These are phyloP conservation scores for Cytospora mali DNA, from an alignment of 2,329 filamentous ascomycete genomes.

Conservation along the genomic window DNA sequence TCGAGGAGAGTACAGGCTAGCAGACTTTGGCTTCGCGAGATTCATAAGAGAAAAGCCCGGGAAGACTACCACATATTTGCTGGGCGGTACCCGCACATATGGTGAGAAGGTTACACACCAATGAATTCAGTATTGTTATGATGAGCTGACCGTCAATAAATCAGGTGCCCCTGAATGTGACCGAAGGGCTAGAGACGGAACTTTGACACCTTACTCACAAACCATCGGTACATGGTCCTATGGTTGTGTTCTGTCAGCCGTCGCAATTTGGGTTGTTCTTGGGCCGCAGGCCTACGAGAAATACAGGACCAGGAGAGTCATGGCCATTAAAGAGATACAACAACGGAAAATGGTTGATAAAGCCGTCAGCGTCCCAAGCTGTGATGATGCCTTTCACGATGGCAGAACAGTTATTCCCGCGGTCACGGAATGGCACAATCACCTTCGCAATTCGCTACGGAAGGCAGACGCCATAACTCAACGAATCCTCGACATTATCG, in stretches of 20 bases:
- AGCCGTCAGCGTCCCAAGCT: not conserved
- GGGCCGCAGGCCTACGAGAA: not conserved
- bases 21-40: slow-evolving; percentile 6
- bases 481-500: not conserved
- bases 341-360: not conserved
- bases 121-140: too few species aligned
- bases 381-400: slow-evolving; percentile 2
- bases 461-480: not conserved
- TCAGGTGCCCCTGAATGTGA: slow-evolving; percentile 2
- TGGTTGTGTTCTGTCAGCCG: slow-evolving; percentile 4
- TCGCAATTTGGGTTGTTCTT: slow-evolving; percentile 4
- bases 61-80: not conserved
- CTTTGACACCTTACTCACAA: not conserved
- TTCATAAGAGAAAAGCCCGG: not conserved
- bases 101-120: not conserved
- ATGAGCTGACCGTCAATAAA: too few species aligned
- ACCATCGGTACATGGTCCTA: slow-evolving; percentile 5
- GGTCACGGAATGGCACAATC: slow-evolving; percentile 1
- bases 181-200: too few species aligned
- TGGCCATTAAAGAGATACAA: not conserved
- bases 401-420: not conserved
- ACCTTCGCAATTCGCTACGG: not conserved
- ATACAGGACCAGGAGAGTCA: not conserved
- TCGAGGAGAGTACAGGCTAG: slow-evolving; percentile 1
- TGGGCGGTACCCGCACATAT: slow-evolving; percentile 2